Evolutionary conservation across 768 basidiomycete genomes (phyloP).

Genomic region (Stropharia rugosoannulata): DNA sequence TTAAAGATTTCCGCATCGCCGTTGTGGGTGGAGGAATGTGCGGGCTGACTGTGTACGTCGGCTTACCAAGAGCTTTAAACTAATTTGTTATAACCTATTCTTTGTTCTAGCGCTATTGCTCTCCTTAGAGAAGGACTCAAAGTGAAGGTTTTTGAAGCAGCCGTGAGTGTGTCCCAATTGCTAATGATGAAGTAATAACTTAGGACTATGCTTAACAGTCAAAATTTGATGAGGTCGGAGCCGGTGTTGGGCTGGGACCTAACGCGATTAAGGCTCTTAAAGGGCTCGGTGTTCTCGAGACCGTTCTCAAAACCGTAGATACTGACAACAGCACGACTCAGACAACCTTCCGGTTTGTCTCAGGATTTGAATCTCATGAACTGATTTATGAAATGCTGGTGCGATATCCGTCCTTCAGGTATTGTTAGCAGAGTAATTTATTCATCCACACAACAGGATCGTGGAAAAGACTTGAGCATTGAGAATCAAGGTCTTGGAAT

Average conservation of each 20-base stretch:
- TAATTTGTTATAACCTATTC: background rate
- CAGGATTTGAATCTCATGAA: constrained; percentile 42
- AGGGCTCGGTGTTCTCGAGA: constrained; percentile 42
- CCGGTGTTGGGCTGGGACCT: constrained; percentile 57
- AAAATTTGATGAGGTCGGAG: constrained; percentile 51
- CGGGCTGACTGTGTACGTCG: constrained; percentile 39
- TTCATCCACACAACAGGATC: background rate
- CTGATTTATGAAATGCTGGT: constrained; percentile 42
- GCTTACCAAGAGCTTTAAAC: background rate
- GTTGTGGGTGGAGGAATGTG: constrained; percentile 59
- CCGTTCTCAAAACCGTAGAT: constrained; percentile 35
- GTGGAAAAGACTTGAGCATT: constrained; percentile 5
- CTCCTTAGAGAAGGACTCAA: constrained; percentile 40
- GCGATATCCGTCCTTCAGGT: too few relatives aligned
- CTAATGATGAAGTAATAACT: background rate
- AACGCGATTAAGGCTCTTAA: constrained; percentile 48
- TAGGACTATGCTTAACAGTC: constrained; percentile 25
- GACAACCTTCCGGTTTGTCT: constrained; percentile 37
- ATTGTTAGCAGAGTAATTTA: background rate
- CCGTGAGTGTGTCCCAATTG: constrained; percentile 27
- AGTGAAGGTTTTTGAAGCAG: constrained; percentile 53
- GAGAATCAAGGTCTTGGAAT: constrained; percentile 42
- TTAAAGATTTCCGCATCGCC: constrained; percentile 46
- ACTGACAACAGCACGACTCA: constrained; percentile 25
- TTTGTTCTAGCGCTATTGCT: constrained; percentile 34